Evolutionary conservation across 1,139 yeast genomes (phyloP).

Genomic region (Debaryomyces sp.): DNA sequence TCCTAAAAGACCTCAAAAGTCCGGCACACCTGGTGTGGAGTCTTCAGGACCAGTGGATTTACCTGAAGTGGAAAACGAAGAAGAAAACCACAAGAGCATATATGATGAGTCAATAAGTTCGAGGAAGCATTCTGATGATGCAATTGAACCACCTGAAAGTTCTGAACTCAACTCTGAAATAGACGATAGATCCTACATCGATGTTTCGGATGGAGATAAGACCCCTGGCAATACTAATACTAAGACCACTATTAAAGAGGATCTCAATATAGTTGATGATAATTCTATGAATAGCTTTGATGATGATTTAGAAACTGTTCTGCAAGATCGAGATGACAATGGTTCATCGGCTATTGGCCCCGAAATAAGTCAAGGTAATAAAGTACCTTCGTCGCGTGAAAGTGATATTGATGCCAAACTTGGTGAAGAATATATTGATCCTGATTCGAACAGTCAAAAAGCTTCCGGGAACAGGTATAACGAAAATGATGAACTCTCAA

Average conservation of each 20-base stretch:
- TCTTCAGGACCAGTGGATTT: constrained; percentile 1
- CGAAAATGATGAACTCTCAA: not conserved
- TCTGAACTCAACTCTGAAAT: not conserved
- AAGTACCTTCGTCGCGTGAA: not conserved
- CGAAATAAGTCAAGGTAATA: not conserved
- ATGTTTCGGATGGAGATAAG: constrained; percentile 34
- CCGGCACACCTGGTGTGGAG: not conserved
- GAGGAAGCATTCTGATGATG: not conserved
- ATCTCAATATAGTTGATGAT: constrained; percentile 21
- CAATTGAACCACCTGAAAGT: not conserved
- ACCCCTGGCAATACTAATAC: constrained; percentile 41
- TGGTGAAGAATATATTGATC: not conserved
- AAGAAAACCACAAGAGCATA: not conserved
- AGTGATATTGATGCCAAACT: not conserved
- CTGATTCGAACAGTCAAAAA: not conserved
- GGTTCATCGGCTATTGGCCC: constrained; percentile 1
- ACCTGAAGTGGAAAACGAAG: constrained; percentile 5
- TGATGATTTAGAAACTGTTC: constrained; percentile 39
- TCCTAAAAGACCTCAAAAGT: constrained; percentile 22
- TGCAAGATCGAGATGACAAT: constrained; percentile 28
- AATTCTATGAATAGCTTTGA: constrained; percentile 28
- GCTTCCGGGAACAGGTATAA: not conserved
- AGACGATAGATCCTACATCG: constrained; percentile 3
- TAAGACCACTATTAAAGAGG: constrained; percentile 35
- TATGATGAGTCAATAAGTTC: not conserved